phyloP scores from a whole-genome alignment of 108 stramenopile species.

The Licmophora abbreviata region DNA sequence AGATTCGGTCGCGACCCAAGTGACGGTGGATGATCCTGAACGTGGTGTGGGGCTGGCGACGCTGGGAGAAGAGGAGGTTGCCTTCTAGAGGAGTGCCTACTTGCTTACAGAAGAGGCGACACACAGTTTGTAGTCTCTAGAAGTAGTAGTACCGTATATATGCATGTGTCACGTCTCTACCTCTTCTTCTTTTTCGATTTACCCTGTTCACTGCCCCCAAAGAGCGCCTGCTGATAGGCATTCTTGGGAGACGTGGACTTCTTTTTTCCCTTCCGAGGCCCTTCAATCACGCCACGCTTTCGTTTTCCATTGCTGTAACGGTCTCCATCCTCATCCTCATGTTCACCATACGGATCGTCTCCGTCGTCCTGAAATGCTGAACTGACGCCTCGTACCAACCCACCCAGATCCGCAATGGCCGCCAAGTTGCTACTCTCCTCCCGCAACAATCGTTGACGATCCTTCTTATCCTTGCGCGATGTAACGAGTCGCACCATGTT shows the following conservation, averaged over 20 bases:
- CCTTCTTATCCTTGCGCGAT: constrained; percentile 76
- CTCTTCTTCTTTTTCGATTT: too few relatives aligned
- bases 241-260: constrained; percentile 25
- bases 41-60: too few relatives aligned
- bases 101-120: too few relatives aligned
- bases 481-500: constrained; percentile 69
- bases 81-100: too few relatives aligned
- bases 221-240: constrained; percentile 58
- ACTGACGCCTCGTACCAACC: constrained; percentile 51
- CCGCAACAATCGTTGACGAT: constrained; percentile 57
- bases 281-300: too few relatives aligned
- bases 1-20: too few relatives aligned
- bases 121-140: too few relatives aligned
- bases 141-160: too few relatives aligned
- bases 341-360: constrained; percentile 10
- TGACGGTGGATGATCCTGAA: too few relatives aligned
- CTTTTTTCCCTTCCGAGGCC: constrained; percentile 18
- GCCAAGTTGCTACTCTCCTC: constrained; percentile 72
- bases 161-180: too few relatives aligned
- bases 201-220: constrained; percentile 22
- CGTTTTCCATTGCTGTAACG: constrained; percentile 53
- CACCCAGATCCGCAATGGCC: constrained; percentile 69
- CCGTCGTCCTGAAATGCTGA: constrained; percentile 32
- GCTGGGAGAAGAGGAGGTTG: too few relatives aligned
- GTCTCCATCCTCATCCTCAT: constrained; percentile 2